Conservation (phyloP, 805 yeast species). For the Candida qinlingensis region DNA sequence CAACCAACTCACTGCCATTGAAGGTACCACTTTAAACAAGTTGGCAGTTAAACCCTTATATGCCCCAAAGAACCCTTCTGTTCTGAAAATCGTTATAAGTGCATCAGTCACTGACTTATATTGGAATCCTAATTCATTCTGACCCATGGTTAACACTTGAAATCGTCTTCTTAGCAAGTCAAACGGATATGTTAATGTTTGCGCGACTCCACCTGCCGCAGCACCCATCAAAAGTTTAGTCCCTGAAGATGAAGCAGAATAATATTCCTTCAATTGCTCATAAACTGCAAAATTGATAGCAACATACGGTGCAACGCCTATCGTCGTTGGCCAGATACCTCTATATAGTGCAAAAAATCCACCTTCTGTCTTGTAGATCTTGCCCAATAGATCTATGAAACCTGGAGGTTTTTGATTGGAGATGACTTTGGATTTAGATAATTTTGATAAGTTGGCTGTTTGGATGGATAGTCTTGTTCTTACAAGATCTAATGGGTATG, state of each 20-base stretch:
- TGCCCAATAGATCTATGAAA: conserved; percentile 47
- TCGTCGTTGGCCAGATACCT: conserved; percentile 84
- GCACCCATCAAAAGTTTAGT: conserved; percentile 79
- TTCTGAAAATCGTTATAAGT: conserved; percentile 54
- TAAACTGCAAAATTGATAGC: conserved; percentile 89
- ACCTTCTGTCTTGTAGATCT: conserved; percentile 74
- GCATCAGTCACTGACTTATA: conserved; percentile 79
- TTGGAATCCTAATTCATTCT: conserved; percentile 70
- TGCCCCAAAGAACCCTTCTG: conserved; percentile 71
- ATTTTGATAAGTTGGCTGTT: conserved; percentile 57
- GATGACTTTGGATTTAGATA: conserved; percentile 38
- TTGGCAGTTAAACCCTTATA: conserved; percentile 77
- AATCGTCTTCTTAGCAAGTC: conserved; percentile 85
- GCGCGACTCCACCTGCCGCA: conserved; percentile 82
- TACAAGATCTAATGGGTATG: conserved; percentile 89
- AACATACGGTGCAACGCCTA: conserved; percentile 95
- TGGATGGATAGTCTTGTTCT: conserved; percentile 87
- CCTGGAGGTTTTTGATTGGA: conserved; percentile 57
- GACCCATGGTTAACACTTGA: conserved; percentile 83
- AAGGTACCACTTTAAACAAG: conserved; percentile 84
- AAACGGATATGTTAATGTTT: conserved; percentile 85
- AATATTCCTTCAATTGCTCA: conserved; percentile 66
- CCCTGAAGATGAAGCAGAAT: conserved; percentile 37
- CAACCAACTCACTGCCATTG: conserved; percentile 95
- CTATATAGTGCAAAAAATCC: conserved; percentile 73